These are phyloP conservation scores for Trichoderma simmonsii DNA, from an alignment of 2,329 filamentous ascomycete species.

Conservation along the genomic window DNA sequence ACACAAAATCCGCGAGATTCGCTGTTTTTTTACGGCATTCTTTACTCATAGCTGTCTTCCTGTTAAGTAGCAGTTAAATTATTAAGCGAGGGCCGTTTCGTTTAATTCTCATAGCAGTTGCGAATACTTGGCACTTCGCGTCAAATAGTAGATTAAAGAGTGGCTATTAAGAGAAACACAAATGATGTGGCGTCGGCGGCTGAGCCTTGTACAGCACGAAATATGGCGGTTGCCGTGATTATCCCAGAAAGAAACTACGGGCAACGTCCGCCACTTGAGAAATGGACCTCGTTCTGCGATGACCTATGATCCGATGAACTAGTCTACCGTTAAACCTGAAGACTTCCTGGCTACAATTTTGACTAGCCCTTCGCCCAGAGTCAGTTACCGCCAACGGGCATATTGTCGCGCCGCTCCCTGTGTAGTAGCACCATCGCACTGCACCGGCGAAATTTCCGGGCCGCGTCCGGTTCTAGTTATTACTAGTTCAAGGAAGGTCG, in stretches of 20 bases:
- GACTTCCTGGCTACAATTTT: not conserved
- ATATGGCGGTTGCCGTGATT: not conserved
- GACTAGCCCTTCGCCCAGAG: not conserved
- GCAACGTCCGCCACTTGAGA: not conserved
- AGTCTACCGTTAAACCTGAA: not conserved
- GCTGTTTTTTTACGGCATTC: not conserved
- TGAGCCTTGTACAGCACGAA: not conserved
- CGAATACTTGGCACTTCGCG: not conserved
- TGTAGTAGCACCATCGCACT: not conserved
- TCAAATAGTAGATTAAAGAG: not conserved
- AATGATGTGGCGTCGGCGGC: not conserved
- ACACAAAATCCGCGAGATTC: not conserved
- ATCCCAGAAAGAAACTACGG: not conserved
- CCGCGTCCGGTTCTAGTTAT: not conserved
- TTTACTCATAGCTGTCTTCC: not conserved
- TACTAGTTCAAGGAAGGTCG: not conserved
- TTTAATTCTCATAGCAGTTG: not conserved
- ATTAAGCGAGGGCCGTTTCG: no score
- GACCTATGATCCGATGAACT: not conserved
- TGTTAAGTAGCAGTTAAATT: not conserved
- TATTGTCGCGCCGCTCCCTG: not conserved
- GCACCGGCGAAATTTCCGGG: not conserved
- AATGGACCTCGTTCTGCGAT: not conserved
- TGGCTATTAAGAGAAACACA: not conserved
- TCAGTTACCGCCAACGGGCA: not conserved